A percentile compares a stretch with the other conserved stretches of the same genome.
These are phyloP conservation scores for Boletus pseudo-olivaceus DNA, from an alignment of 768 basidiomycete genomes.

Conservation along the genomic window DNA sequence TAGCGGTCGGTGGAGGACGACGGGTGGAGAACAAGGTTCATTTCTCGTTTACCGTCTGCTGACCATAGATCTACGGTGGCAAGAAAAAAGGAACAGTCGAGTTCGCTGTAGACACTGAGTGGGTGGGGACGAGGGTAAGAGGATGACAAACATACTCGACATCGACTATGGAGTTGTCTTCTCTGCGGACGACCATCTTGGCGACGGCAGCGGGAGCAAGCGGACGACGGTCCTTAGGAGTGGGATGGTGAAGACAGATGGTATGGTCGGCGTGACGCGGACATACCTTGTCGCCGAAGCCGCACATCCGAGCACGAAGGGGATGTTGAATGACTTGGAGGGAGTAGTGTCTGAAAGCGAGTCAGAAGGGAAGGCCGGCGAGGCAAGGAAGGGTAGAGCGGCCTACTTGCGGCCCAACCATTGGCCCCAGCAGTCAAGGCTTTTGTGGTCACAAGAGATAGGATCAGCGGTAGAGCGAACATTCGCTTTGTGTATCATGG, in stretches of 20 bases:
- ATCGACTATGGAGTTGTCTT: slow-evolving; percentile 65
- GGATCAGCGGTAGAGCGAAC: not conserved
- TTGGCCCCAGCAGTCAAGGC: slow-evolving; percentile 64
- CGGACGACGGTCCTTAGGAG: slow-evolving; percentile 78
- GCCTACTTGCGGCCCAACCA: slow-evolving; percentile 65
- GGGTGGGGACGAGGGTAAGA: not conserved
- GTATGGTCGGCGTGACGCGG: slow-evolving; percentile 3
- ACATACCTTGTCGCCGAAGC: slow-evolving; percentile 91
- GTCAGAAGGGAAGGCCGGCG: slow-evolving; percentile 4
- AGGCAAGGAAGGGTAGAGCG: not conserved
- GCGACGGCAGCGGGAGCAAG: slow-evolving; percentile 88
- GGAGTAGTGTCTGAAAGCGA: slow-evolving; percentile 61
- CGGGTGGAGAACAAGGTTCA: slow-evolving; percentile 87
- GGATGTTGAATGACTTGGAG: slow-evolving; percentile 88
- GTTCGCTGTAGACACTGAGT: slow-evolving; percentile 48
- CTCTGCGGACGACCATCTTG: slow-evolving; percentile 71
- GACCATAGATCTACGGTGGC: slow-evolving; percentile 95
- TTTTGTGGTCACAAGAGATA: slow-evolving; percentile 31
- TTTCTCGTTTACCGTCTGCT: slow-evolving; percentile 73
- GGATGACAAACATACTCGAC: slow-evolving; percentile 58
- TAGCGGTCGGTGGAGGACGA: slow-evolving; percentile 69
- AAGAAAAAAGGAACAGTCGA: slow-evolving; percentile 85
- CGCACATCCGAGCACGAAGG: slow-evolving; percentile 89
- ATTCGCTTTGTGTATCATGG: slow-evolving; percentile 63
- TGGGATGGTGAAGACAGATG: slow-evolving; percentile 10